Base-by-base conservation (phyloP, 805 yeast genomes). In the Clavispora santaluciae region DNA sequence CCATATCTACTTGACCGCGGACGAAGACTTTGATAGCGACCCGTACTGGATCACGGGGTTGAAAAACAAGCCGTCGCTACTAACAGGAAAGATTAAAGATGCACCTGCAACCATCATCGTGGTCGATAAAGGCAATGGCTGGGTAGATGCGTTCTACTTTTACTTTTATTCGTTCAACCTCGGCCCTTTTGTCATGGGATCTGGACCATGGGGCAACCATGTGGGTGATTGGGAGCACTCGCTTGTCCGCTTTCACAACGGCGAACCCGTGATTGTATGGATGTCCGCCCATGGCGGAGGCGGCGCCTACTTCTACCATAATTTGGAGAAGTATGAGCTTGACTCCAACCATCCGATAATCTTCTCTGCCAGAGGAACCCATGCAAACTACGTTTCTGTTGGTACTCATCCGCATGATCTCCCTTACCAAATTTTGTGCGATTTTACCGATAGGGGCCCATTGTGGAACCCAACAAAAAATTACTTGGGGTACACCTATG, bases 241-340 rank as follows among this genome's bases (percentile, higher is more conserved):
- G 1, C 64, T 91, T 25, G 91, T 89, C 11, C 70, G 99, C 20
- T 91, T 87, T 57, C 78, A 81, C 54, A 74, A 83, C 3, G 95
- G 96, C 1, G 64, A 71, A 43, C 98, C 99, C 0, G 71, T 81
- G 10, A 76, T 84, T 39, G 79, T 90, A 16, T 91, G 98, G 98
- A 85, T 93, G 95, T 83, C 95, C 22, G 98, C 97, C 1, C 99
- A 91, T 62, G 96, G 97, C 2, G 97, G 98, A 10, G 99, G 99
- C 6, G 83, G 89, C 22, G 96, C 95, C 0, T 91, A 83, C 58
- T 72, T 73, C 46, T 90, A 81, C 59, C 71, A 75, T n/a, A 83
- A 87, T 18, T 62, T 90, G 40, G 95, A 88, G 57, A 82, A 79
- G 53, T 68, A 75, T 45, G 73, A 68, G 37, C 51, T 59, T 17